Base-by-base conservation (phyloP, 1,284 basidiomycete genomes). In the Trichosporon asahii region DNA sequence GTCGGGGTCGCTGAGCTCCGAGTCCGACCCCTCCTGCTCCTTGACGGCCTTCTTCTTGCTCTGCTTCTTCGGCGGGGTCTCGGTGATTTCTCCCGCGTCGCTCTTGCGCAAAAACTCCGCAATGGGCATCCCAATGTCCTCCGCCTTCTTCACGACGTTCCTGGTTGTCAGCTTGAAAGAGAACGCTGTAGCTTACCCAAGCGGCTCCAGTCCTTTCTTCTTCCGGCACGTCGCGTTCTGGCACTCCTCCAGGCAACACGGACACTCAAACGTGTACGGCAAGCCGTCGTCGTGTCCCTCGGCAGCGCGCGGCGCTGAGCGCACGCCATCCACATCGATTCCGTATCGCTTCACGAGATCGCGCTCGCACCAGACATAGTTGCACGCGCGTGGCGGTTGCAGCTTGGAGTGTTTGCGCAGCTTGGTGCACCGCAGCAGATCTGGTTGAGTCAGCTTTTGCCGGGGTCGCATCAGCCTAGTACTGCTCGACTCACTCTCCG, bases 181-280 rank as follows among this genome's bases (percentile, higher is more conserved):
- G 12, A 12, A 2, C 3, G 18, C 1, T 29, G 55, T n/a, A 61
- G 57, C 57, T 33, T 61, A 61, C 57, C 57, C 75, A 6, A 79
- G 66, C 4, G 73, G 73, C 46, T 74, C 74, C 5, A 78, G 73
- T 2, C 78, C 79, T 61, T 76, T 75, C 72, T 76, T 78, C 57
- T 71, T 72, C 1, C 79, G 72, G 67, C 79, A 80, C 3, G 64
- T 67, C n/a, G 77, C 73, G 49, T 72, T 73, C 66, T 78, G 73
- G 66, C 79, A 81, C 31, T 70, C 44, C 53, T 76, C 76, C 8
- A 53, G 25, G 65, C 79, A 81, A 44, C 76, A 76, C 2, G 78
- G 78, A 69, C 79, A 81, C 11, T 67, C 61, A 60, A 75, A 78
- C 11, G 70, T 65, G 65, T 75, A 73, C 3, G 55, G 66, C 55